phyloP scores from a whole-genome alignment of 176 grass and related monocot species.

The Calamus simplicifolius region DNA sequence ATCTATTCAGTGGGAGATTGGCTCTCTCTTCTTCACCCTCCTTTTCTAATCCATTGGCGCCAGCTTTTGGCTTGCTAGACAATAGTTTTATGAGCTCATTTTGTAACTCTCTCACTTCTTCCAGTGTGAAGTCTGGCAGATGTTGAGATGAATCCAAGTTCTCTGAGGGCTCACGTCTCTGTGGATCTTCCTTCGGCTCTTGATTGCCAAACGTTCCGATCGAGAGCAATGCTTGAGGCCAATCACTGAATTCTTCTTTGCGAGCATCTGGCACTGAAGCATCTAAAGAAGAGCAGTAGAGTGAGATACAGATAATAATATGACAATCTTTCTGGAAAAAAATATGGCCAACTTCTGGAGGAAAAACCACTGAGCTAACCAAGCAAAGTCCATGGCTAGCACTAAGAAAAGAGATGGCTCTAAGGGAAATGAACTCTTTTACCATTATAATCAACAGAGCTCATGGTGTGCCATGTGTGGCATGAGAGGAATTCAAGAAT shows the following conservation, averaged over 20 bases:
- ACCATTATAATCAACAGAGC: too few relatives aligned
- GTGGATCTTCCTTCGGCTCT: constrained; percentile 25
- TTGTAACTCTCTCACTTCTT: constrained; percentile 71
- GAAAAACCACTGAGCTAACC: too few relatives aligned
- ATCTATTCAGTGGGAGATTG: constrained; percentile 61
- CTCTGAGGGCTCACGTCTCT: constrained; percentile 8
- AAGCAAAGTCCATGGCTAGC: too few relatives aligned
- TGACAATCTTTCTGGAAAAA: too few relatives aligned
- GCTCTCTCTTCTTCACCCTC: constrained; percentile 14
- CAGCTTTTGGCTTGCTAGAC: constrained; percentile 34
- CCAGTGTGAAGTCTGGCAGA: constrained; percentile 55
- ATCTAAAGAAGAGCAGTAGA: constrained; percentile 25
- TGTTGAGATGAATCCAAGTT: constrained; percentile 13
- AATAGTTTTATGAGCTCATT: constrained; percentile 52
- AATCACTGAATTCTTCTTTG: constrained; percentile 28
- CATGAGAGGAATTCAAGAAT: too few relatives aligned
- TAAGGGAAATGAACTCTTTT: too few relatives aligned
- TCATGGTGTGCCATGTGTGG: too few relatives aligned
- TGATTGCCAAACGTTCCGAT: constrained; percentile 59
- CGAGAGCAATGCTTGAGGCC: constrained; percentile 37
- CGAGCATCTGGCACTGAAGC: constrained; percentile 15
- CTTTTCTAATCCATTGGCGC: constrained; percentile 3
- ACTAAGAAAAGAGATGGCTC: too few relatives aligned
- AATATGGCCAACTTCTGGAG: too few relatives aligned
- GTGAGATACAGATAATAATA: not conserved